Base-by-base conservation (phyloP, 2,329 filamentous ascomycete genomes). In the Trichoderma guizhouense region DNA sequence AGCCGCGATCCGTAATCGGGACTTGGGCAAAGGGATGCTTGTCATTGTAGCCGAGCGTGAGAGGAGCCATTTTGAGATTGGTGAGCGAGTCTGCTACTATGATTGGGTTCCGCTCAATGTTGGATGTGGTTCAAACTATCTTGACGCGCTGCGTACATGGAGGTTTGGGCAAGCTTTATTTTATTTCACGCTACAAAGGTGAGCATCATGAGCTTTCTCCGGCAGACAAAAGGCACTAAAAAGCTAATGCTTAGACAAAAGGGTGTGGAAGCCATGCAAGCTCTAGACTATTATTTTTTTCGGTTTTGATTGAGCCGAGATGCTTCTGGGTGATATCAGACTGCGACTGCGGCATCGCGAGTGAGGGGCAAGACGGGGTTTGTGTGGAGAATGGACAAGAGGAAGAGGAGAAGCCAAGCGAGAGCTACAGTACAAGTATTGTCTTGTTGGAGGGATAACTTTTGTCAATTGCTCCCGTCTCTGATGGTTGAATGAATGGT, bases 1-100 rank as follows among this genome's bases (percentile, higher is more conserved):
- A 72, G 47, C 24, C 47, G 43, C 64, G 64, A 91, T 87, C 83
- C 34, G 81, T 80, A 61, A 90, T 83, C 28, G 83, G 77, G 63
- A 89, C 83, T 72, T 82, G 79, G 47, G 86, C 83, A 79, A 90
- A 90, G 24, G 88, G 87, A 75, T 90, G 88, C n/a, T 80, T 76
- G 72, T 80, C 83, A 73, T 83, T 75, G 77, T 89, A 89, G 74
- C 87, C 87, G 7, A 90, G 81, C 53, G 77, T 78, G 24, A 80
- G 73, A 24, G 74, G 73, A 51, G 65, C 65, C 65, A 69, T 69
- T 21, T 28, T 61, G 32, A 9, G 1, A 1, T 18, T 57, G 21
- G 9, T 57, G 21, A 67, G 18, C 18, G 21, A 43, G 11, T 43
- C 3, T 43, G 39, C 18, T 67, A 53, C 18, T 39, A 12, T 30